Percentiles rank a stretch among this genome's conserved stretches.
Conservation (phyloP, 192 early-diverging fungal genomes). For the Rhizoclosmatium globosum region DNA sequence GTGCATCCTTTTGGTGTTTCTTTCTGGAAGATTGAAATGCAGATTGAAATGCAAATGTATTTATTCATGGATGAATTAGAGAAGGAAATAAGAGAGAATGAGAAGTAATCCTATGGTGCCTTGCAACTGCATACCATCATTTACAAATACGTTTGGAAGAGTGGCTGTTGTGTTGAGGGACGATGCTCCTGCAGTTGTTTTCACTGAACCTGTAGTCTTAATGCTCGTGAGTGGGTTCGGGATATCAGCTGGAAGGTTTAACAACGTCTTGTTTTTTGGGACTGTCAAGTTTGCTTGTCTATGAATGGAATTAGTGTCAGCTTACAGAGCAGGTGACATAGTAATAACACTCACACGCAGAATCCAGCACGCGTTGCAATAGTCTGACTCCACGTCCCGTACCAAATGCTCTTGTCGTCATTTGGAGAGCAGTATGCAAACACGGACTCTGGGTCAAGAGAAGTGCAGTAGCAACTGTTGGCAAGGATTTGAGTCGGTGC, state of each 20-base stretch:
- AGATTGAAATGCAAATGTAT: no score
- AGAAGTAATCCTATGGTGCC: no score
- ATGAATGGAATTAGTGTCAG: not conserved
- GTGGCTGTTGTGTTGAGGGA: no score
- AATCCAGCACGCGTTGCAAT: not conserved
- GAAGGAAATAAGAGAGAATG: no score
- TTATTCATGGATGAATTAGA: no score
- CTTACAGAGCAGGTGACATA: no score
- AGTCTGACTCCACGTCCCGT: not conserved
- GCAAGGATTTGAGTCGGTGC: not conserved
- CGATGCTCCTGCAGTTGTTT: no score
- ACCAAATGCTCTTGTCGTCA: not conserved
- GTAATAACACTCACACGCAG: not conserved
- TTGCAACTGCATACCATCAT: no score
- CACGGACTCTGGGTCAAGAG: not conserved
- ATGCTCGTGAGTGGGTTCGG: not conserved
- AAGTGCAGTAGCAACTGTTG: not conserved
- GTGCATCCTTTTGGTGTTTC: no score
- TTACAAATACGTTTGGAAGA: no score
- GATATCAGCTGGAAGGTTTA: not conserved
- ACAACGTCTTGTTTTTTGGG: not conserved
- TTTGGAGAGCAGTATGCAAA: not conserved
- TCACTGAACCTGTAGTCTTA: not conserved
- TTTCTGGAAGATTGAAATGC: no score
- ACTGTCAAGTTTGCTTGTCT: not conserved